Evolutionary conservation across 805 yeast species (phyloP), one percentile per base, ranked within the genome.

Genomic region (Suhomyces xylopsoci): DNA sequence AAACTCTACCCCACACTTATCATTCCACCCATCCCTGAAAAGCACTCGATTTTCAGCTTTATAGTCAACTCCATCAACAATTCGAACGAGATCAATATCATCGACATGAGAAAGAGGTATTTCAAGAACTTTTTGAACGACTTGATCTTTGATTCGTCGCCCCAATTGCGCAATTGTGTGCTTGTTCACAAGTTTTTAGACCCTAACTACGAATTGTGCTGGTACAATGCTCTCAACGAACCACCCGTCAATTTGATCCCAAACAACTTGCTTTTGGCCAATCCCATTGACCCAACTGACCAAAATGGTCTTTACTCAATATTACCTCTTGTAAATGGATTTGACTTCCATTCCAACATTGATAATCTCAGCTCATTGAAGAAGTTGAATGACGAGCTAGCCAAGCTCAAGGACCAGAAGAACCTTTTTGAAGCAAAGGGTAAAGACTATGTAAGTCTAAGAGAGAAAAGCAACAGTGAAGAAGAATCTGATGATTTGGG

Each of bases 281-380:
- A 81, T 30, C 82, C 84, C 1, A 60, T 74, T 34, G 65, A 79
- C 54, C 83, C 86, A 3, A 71, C 79, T 0, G 77, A 74, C 49
- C 84, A 80, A 36, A 81, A 80, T 60, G 84, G 85, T 2, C 73
- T 81, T 48, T 77, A 81, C 51, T 61, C 78, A 8, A 74, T 79
- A 45, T 58, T 82, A 15, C 85, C 85, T 1, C 60, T 70, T 25
- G 68, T 75, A 4, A 64, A 68, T 48, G 76, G 77, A 7, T 72
- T 69, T 51, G 76, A 72, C 26, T 66, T 70, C 51, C 61, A 58
- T 52, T 61, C 70, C 15, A 49, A 58, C 38, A 57, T 61, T 5
- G 76, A 70, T 50, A 70, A 67, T 52, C 58, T 73, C 32, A 63
- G 66, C 17, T 56, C 68, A 7, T 64, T 75, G 34, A 59, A 58